Base-by-base conservation (phyloP, 805 yeast genomes). In the Teunomyces pallodes region DNA sequence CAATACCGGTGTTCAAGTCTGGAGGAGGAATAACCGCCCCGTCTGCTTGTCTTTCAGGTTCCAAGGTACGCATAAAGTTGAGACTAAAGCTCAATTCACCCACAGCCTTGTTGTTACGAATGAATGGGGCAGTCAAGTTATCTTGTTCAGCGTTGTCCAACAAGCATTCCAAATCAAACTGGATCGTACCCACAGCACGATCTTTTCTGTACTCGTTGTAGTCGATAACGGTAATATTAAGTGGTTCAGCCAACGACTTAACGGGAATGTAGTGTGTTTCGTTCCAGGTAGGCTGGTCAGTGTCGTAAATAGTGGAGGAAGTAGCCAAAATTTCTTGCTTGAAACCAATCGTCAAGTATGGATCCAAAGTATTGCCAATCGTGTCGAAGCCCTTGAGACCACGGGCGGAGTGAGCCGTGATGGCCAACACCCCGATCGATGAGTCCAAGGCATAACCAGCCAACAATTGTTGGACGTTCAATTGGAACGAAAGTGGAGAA, bases 1-100 rank as follows among this genome's bases (percentile, higher is more conserved):
- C 82, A 57, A 95, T 84, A 77, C 99, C 99, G 12, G 97, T 90
- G 69, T 92, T 92, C 64, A 89, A 80, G 55, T 90, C 97, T 40
- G 96, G 96, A 41, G 95, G 87, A 42, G 95, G 90, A 54, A 83
- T 84, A 46, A 79, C 75, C 2, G 91, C 84, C 44, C 97, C 97
- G 66, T 90, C 96, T 3, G 88, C 84, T 49, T 79, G 76, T 52
- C 80, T 70, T 56, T 74, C 66, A 48, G 81, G 75, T 68, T 81
- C 75, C 51, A 90, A 69, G 10, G 94, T 84, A 36, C 96, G 94
- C 76, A 83, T 83, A 72, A 79, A 87, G 53, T 82, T 81, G 56
- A 87, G 75, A 53, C 87, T 90, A 63, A 83, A 88, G 5, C 66
- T 67, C 38, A 94, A 69, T 42, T 77, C 76, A 54, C 98, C 99